Evolutionary conservation across 805 yeast species (phyloP), one percentile per base, ranked within the genome.

Genomic region (Cyberlindnera petersonii): DNA sequence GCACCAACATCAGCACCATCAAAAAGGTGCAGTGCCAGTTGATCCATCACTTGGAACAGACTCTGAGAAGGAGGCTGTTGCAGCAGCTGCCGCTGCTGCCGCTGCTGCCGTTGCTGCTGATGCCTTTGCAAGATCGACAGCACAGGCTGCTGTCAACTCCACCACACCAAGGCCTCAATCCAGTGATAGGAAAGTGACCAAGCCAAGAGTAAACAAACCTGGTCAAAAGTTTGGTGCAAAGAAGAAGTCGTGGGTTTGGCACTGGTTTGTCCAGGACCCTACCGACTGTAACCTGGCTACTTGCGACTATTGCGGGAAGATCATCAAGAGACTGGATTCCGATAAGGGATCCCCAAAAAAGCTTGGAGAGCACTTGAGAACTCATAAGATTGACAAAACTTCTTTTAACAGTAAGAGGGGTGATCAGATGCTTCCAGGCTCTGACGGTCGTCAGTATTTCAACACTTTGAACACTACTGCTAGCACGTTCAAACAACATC

Each of bases 171-270:
- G 26, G 20, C 26, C 24, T 23, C 32, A 23, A 23, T 20, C 26
- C 10, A 21, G 24, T 16, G 27, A 29, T 4, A 41, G 35, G 9
- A 53, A 47, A 31, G 29, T 37, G 6, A 11, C 49, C 4, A 55
- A 51, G 37, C 55, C 58, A 40, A 49, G 65, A 29, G 48, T 55
- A 16, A 72, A 72, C 50, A 62, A 72, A 37, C 78, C 78, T 1
- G 79, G 79, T 7, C 77, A 71, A 47, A 71, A 68, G 48, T 74
- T 73, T 43, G 82, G 82, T 14, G 82, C 82, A 14, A 75, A 74
- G 50, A 75, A 75, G 65, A 71, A 68, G 47, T 73, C 77, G 23
- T 76, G 81, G 81, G 80, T 75, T 11, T 76, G 82, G 82, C 58
- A 68, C 16, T 76, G 82, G 81, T 76, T 75, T 49, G 64, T 64